These are phyloP conservation scores for Spencermartinsiella europaea DNA, from an alignment of 805 yeast species.

Conservation along the genomic window DNA sequence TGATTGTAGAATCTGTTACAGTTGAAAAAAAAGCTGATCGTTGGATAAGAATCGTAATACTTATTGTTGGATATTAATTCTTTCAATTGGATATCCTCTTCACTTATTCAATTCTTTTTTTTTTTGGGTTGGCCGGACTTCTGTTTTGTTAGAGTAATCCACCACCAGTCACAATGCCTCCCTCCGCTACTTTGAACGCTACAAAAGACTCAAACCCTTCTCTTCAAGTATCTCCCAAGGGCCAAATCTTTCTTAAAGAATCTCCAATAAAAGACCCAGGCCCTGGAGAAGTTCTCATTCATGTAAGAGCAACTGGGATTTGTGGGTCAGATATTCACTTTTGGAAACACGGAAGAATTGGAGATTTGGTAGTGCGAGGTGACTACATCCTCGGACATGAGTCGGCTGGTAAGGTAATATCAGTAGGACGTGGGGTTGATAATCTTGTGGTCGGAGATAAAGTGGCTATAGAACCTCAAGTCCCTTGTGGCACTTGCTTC, in stretches of 20 bases:
- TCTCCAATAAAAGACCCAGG: conserved; percentile 24
- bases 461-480: conserved; percentile 42
- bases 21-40: no score
- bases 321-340: conserved; percentile 71
- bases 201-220: not conserved
- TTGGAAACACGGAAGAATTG: conserved; percentile 59
- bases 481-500: conserved; percentile 40
- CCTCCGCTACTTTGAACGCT: not conserved
- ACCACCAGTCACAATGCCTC: no score
- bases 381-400: conserved; percentile 55
- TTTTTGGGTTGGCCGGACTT: no score
- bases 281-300: conserved; percentile 43
- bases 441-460: conserved; percentile 42
- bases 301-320: conserved; percentile 60
- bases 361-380: conserved; percentile 50
- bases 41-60: no score
- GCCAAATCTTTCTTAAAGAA: not conserved
- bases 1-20: no score
- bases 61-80: no score
- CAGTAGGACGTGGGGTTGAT: conserved; percentile 43
- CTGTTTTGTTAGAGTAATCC: not conserved
- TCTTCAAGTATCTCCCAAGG: not conserved
- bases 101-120: no score
- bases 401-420: conserved; percentile 45
- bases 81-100: no score